Evolutionary conservation across 1,284 basidiomycete species (phyloP).

Genomic region (Mixia osmundae): DNA sequence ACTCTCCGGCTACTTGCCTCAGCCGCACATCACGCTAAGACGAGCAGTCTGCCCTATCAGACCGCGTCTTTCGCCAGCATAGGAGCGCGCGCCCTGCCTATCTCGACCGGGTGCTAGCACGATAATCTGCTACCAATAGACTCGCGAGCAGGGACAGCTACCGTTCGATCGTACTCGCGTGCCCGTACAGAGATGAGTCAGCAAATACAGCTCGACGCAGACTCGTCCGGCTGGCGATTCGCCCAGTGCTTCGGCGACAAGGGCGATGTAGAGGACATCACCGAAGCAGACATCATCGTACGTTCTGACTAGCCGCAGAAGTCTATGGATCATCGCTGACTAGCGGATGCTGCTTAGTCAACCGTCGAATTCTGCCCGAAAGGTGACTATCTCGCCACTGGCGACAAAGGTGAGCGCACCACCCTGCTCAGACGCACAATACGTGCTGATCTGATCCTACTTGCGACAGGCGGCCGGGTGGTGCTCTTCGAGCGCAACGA

Average conservation of each 20-base stretch:
- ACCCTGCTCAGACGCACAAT: too few species aligned
- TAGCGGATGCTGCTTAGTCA: slow-evolving; percentile 23
- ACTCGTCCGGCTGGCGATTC: slow-evolving; percentile 84
- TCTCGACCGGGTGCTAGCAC: too few species aligned
- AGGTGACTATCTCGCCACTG: slow-evolving; percentile 95
- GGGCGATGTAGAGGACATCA: slow-evolving; percentile 75
- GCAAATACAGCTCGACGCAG: slow-evolving; percentile 33
- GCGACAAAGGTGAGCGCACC: slow-evolving; percentile 93
- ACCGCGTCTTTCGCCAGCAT: too few species aligned
- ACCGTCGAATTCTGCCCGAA: slow-evolving; percentile 99
- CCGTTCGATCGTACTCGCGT: too few species aligned
- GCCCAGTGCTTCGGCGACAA: slow-evolving; percentile 99
- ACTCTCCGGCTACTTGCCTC: too few species aligned
- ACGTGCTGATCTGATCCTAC: too few species aligned
- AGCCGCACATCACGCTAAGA: too few species aligned
- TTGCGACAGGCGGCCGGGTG: slow-evolving; percentile 80
- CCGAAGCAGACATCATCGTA: slow-evolving; percentile 88
- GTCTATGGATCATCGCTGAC: slow-evolving; percentile 8
- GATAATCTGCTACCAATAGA: too few species aligned
- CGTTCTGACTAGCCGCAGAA: not conserved
- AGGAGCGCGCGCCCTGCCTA: too few species aligned
- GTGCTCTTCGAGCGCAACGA: slow-evolving; percentile 98
- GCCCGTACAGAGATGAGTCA: slow-evolving; percentile 1
- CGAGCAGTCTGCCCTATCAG: too few species aligned
- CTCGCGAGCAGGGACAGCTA: too few species aligned